Evolutionary conservation across 352 stramenopile species (phyloP), one percentile per base, ranked within the genome.

Genomic region (Phytophthora ramorum): DNA sequence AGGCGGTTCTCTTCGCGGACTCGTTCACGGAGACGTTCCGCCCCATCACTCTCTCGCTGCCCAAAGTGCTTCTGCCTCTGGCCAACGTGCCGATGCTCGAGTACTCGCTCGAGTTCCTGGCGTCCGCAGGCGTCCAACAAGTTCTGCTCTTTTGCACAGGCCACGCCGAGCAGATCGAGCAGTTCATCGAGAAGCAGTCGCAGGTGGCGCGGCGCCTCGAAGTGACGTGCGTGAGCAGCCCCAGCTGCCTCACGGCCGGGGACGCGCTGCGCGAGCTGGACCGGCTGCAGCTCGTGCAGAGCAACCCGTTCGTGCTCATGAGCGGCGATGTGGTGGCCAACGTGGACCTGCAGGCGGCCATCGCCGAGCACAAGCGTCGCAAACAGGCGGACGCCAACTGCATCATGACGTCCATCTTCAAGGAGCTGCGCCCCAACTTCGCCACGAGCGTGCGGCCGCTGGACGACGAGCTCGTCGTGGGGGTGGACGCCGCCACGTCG

Each of bases 281-380:
- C 73, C 87, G 95, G 16, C 85, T 89, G 54, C 87, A 97, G 70
- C 68, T 99, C 12, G 89, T 99, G 44, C 90, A 97, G 60, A 98
- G 88, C 56, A 97, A 99, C 77, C 97, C 97, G 26, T 99, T 99
- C 73, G 83, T 99, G 7, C 79, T 99, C 28, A 96, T 99, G 71
- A 97, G 83, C 35, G 97, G 96, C 10, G 97, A 99, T 80, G 95
- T 98, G 3, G 88, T 99, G 17, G 96, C 96, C 43, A 99, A 99
- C 76, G 94, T 99, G 30, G 86, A 99, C 64, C 78, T 98, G 20
- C 80, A 85, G 30, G 62, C 74, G 0, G 83, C 80, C 10, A 80
- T 97, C 32, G 71, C 74, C 3, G 85, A 92, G 54, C 91, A 97
- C 67, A 77, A 92, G 52, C 66, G 64, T 47, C 83, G 90, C 51